Evolutionary conservation across 2,329 filamentous ascomycete species (phyloP), one percentile per base, ranked within the genome.

Genomic region (Falciphora oryzae): DNA sequence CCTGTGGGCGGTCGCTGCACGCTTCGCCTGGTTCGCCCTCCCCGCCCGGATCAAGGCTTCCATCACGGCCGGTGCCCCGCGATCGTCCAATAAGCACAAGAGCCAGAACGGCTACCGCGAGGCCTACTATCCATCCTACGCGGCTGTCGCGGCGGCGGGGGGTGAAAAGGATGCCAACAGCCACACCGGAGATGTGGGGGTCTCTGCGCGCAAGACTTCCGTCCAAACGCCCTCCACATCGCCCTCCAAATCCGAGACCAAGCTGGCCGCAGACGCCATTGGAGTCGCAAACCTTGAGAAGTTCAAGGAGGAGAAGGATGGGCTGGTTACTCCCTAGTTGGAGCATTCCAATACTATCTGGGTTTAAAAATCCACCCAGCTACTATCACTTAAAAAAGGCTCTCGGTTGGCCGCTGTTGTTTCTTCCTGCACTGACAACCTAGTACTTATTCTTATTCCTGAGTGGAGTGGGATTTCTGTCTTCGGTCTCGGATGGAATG

Each of bases 11-110:
- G 58, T 61, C 22, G 63, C 44, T 13, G 50, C 59, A 2, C 59
- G 50, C 4, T 57, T 64, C 58, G 63, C 44, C 50, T 63, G 53
- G 53, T 44, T 18, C 56, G 56, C 56, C n/a, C 62, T 63, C 18
- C 62, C 62, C 62, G 28, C 32, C 4, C 13, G n/a, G 22, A n/a
- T 63, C 28, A 59, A 44, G 62, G 28, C 31, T 14, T 58, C 57
- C 25, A 38, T 63, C 62, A 57, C 56, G 28, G 11, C 28, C 18
- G 29, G 27, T 25, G 35, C 27, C 50, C 16, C n/a, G 50, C 32
- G 27, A 50, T 18, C 18, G 61, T 32, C 29, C 44, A 25, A 32
- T 5, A 29, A 61, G 32, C 44, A 56, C 38, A 53, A 25, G 22
- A 13, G 27, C 57, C 27, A 58, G 18, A 27, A 44, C 25, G 60